Evolutionary conservation across 441 rosid species (phyloP), one percentile per base, ranked within the genome.

Genomic region (Arabidopsis lyrata): DNA sequence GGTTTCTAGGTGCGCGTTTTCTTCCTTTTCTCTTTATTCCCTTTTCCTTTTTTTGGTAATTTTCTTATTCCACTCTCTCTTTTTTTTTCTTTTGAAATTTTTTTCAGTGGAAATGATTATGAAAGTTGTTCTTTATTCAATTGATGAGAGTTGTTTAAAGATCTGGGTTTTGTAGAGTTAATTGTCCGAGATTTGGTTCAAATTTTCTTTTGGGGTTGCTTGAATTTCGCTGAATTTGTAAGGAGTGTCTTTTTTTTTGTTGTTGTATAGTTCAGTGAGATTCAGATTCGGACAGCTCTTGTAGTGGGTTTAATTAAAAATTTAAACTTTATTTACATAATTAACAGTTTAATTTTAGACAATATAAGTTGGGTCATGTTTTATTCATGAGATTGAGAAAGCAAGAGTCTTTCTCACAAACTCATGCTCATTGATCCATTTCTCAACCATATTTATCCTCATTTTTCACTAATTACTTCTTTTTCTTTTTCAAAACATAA

Each of bases 1-100:
- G 32, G 86, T 89, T 77, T 89, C 95, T 63, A 80, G 86, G 88
- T 86, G 39, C 63, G 53, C 58, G 71, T 63, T 36, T 50, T 18
- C 22, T 8, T 47, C 3, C 53, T 48, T 48, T 9, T 24, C 13
- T 13, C 35, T 42, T 56, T 42, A 27, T 60, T 54, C 24, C 5
- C 41, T 34, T 52, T 41, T 8, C 12, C 42, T 38, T 61, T 62
- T 47, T 70, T 38, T 3, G 56, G 8, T 13, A 24, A 35, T 29
- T 62, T 35, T 16, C 38, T 35, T 31, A 59, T n/a, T 75, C 22
- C 6, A 8, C 15, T 64, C 6, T 64, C 6, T 18, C 20, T 31
- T 4, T 27, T n/a, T 49, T 16, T 41, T 42, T 36, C 31, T 6
- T 38, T 12, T 66, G 34, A 10, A 7, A 18, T 56, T 49, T 74